Percentiles rank a stretch among this genome's conserved stretches.
Evolutionary conservation across 768 basidiomycete genomes (phyloP).

Genomic region (Polyporus arcularius): DNA sequence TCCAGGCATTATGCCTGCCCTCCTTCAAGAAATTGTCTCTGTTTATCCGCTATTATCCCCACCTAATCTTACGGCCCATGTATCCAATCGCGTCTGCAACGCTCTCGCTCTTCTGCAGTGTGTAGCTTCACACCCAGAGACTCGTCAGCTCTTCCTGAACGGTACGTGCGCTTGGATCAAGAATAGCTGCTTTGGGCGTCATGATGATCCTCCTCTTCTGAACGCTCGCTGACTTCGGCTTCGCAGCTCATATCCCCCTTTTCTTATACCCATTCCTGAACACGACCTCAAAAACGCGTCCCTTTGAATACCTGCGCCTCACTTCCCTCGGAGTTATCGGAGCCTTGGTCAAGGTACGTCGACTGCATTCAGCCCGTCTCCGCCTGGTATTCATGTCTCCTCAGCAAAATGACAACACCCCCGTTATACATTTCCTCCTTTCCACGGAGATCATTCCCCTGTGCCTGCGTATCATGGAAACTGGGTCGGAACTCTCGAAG

Average conservation of each 20-base stretch:
- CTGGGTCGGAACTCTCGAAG: conserved; percentile 96
- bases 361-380: neutral
- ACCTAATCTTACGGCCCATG: conserved; percentile 94
- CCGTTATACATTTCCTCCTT: conserved; percentile 98
- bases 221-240: neutral
- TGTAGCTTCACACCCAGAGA: conserved; percentile 96
- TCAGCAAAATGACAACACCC: conserved; percentile 98
- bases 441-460: conserved; percentile 99
- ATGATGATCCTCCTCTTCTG: neutral
- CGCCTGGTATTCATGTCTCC: neutral
- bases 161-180: conserved; percentile 48
- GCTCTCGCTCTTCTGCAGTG: conserved; percentile 97
- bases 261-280: conserved; percentile 97
- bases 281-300: conserved; percentile 98
- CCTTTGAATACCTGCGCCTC: conserved; percentile 98
- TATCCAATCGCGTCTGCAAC: conserved; percentile 98
- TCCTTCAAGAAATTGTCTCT: conserved; percentile 96
- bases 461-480: conserved; percentile 99
- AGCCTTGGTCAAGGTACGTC: conserved; percentile 88
- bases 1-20: conserved; percentile 93
- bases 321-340: conserved; percentile 99
- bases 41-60: conserved; percentile 96
- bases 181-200: neutral
- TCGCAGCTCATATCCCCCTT: conserved; percentile 89
- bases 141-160: conserved; percentile 91